Evolutionary conservation across 257 asterid species (phyloP).

Genomic region (Phtheirospermum japonicum): DNA sequence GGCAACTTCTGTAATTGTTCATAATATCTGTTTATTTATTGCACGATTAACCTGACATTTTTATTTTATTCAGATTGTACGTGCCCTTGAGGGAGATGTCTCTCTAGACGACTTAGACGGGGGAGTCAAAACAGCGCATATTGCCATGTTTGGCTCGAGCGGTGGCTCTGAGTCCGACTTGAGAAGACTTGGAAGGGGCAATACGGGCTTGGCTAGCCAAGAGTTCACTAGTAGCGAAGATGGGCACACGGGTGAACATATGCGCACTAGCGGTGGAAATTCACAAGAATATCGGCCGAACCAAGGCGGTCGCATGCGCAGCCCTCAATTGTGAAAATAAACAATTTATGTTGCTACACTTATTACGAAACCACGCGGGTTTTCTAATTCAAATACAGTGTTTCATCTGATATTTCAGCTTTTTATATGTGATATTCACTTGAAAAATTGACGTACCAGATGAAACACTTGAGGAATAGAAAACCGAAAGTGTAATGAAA

Average conservation of each 20-base stretch:
- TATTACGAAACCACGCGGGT: not conserved
- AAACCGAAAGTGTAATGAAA: not conserved
- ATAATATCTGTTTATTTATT: too few species aligned
- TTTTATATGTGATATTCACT: too few species aligned
- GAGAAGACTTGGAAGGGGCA: slow-evolving; percentile 39
- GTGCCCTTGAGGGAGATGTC: slow-evolving; percentile 81
- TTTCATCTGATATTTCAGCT: not conserved
- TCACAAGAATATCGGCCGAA: slow-evolving; percentile 34
- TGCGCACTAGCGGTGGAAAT: slow-evolving; percentile 28
- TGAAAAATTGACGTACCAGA: too few species aligned
- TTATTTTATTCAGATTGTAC: slow-evolving; percentile 48
- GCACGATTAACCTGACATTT: not conserved
- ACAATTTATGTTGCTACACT: slow-evolving; percentile 19
- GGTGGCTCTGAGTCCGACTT: slow-evolving; percentile 57
- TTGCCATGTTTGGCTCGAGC: slow-evolving; percentile 39
- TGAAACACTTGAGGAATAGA: not conserved
- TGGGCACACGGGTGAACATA: slow-evolving; percentile 38
- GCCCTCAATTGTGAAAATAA: slow-evolving; percentile 16
- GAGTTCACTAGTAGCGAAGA: slow-evolving; percentile 63
- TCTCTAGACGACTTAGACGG: slow-evolving; percentile 58
- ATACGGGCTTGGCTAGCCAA: slow-evolving; percentile 44
- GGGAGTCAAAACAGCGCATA: slow-evolving; percentile 40
- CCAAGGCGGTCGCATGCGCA: too few species aligned
- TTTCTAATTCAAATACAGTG: not conserved
- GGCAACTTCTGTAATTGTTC: too few species aligned